A percentile compares a stretch with the other conserved stretches of the same genome.
phyloP scores from a whole-genome alignment of 139 green algal genomes.

The Tetradesmus lagerheimii region DNA sequence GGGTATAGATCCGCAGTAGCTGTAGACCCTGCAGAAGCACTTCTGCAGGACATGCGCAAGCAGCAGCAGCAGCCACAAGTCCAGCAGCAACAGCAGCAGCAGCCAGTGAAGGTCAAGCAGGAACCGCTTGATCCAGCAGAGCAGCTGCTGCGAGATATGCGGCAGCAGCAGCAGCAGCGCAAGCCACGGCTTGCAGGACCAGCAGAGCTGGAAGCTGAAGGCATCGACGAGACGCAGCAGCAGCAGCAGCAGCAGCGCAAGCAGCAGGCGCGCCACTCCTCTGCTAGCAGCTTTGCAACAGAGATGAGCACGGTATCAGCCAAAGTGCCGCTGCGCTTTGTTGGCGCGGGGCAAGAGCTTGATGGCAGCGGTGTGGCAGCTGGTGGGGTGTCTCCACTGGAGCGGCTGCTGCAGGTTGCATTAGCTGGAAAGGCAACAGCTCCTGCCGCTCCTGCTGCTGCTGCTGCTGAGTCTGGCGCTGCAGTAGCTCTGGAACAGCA shows the following conservation, averaged over 20 bases:
- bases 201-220: not conserved
- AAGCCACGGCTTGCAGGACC: not conserved
- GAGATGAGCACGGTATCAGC: slow-evolving; percentile 7
- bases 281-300: not conserved
- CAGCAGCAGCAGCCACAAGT: not conserved
- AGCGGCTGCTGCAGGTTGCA: slow-evolving; percentile 28
- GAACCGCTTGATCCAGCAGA: slow-evolving; percentile 3
- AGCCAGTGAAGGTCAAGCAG: slow-evolving; percentile 7
- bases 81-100: slow-evolving; percentile 3
- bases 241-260: slow-evolving; percentile 38
- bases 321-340: slow-evolving; percentile 7
- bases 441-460: slow-evolving; percentile 1
- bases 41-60: not conserved
- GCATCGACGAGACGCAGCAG: not conserved
- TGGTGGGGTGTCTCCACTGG: not conserved
- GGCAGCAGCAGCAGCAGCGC: not conserved
- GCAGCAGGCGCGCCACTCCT: not conserved
- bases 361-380: not conserved
- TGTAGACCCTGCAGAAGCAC: slow-evolving; percentile 14
- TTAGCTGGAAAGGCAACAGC: not conserved
- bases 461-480: not conserved
- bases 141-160: not conserved
- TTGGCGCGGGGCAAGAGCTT: not conserved
- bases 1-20: not conserved
- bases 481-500: not conserved